A percentile compares a stretch with the other conserved stretches of the same genome.
These are phyloP conservation scores for Vigna nakashimae DNA, from an alignment of 306 rosid species.

Conservation along the genomic window DNA sequence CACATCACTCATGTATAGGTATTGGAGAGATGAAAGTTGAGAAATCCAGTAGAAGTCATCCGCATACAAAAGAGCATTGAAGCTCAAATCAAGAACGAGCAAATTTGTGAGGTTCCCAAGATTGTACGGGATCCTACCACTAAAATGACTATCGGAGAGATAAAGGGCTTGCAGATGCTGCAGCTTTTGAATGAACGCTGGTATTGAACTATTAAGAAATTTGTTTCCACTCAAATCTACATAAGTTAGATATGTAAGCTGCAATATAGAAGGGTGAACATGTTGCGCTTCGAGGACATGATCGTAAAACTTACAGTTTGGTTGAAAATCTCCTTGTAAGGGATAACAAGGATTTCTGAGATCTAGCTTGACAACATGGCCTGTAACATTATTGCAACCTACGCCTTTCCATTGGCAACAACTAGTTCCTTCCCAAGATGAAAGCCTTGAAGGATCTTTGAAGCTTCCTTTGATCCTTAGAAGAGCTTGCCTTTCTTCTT, in stretches of 20 bases:
- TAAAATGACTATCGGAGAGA: conserved; percentile 15
- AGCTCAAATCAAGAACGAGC: conserved; percentile 25
- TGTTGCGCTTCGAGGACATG: not conserved
- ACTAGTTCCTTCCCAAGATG: conserved; percentile 16
- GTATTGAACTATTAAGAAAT: conserved; percentile 29
- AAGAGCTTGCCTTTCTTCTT: not conserved
- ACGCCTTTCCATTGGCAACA: not conserved
- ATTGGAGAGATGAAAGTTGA: too few species aligned
- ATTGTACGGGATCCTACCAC: conserved; percentile 33
- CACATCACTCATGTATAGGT: too few species aligned
- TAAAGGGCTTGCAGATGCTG: conserved; percentile 10
- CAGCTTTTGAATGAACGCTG: conserved; percentile 14
- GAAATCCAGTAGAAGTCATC: too few species aligned
- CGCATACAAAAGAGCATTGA: too few species aligned
- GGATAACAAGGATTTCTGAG: conserved; percentile 25
- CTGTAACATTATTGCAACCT: conserved; percentile 5
- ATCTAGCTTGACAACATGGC: conserved; percentile 40
- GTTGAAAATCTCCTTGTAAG: not conserved
- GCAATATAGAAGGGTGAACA: conserved; percentile 13
- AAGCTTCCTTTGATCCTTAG: conserved; percentile 32
- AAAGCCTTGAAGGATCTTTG: conserved; percentile 34
- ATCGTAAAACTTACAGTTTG: conserved; percentile 7
- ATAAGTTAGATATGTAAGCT: conserved; percentile 29
- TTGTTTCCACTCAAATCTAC: conserved; percentile 45
- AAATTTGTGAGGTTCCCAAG: conserved; percentile 42